Evolutionary conservation across 176 grass and related monocot species (phyloP).

Genomic region (Oryza glumipatula): DNA sequence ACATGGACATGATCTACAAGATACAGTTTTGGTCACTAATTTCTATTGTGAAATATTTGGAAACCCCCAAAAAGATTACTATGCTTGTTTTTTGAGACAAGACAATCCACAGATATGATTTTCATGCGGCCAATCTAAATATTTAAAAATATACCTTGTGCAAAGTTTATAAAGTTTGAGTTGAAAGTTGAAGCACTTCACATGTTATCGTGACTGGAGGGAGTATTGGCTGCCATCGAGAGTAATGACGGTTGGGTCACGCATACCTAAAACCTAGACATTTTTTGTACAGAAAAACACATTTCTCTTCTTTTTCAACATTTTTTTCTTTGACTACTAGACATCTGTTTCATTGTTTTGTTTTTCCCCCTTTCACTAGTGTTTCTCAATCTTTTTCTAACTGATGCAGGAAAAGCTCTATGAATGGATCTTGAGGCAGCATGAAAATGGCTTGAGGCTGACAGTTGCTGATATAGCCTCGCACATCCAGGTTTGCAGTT

Average conservation of each 20-base stretch:
- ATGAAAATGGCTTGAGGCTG: slow-evolving; percentile 61
- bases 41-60: neutral
- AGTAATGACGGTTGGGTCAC: neutral
- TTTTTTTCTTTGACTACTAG: neutral
- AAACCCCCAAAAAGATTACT: neutral
- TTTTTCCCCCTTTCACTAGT: neutral
- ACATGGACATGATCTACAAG: neutral
- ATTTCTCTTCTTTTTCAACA: neutral
- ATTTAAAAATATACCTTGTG: neutral
- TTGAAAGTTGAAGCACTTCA: neutral
- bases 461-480: slow-evolving; percentile 58
- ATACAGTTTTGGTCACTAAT: neutral
- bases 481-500: slow-evolving; percentile 56
- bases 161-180: neutral
- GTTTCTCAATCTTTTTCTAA: neutral
- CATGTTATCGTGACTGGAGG: neutral
- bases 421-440: slow-evolving; percentile 67
- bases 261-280: no score
- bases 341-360: neutral
- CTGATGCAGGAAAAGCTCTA: slow-evolving; percentile 72
- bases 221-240: neutral
- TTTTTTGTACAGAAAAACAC: neutral
- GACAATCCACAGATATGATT: neutral
- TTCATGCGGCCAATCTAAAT: neutral
- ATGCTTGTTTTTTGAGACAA: neutral